A percentile compares a stretch with the other conserved stretches of the same genome.
Evolutionary conservation across 805 yeast species (phyloP).

Genomic region (Candida silvicultrix): DNA sequence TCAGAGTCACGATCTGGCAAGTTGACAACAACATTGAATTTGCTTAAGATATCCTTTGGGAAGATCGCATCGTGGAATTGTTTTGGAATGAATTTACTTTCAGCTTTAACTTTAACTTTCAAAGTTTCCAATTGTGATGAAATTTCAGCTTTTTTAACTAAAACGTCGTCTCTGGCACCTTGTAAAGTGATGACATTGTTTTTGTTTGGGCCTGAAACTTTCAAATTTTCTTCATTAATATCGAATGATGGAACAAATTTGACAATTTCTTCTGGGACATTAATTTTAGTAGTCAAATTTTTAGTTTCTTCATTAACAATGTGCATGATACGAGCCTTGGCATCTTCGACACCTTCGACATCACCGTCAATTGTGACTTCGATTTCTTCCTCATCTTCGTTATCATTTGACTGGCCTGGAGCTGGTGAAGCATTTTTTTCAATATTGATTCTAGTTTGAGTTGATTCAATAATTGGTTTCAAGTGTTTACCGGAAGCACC

Average conservation of each 20-base stretch:
- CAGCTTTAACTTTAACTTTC: slow-evolving; percentile 39
- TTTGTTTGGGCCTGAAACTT: slow-evolving; percentile 27
- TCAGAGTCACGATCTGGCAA: slow-evolving; percentile 42
- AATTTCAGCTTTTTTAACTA: slow-evolving; percentile 47
- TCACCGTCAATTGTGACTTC: slow-evolving; percentile 75
- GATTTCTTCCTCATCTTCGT: slow-evolving; percentile 52
- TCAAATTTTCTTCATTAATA: slow-evolving; percentile 22
- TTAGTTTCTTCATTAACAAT: slow-evolving; percentile 76
- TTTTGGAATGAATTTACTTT: slow-evolving; percentile 59
- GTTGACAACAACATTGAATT: slow-evolving; percentile 50
- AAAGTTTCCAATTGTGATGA: slow-evolving; percentile 38
- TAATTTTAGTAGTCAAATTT: slow-evolving; percentile 41
- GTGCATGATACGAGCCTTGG: slow-evolving; percentile 60
- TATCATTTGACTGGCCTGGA: slow-evolving; percentile 37
- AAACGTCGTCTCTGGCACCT: slow-evolving; percentile 68
- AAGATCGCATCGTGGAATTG: slow-evolving; percentile 66
- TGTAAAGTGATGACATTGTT: slow-evolving; percentile 43
- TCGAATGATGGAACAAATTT: slow-evolving; percentile 26
- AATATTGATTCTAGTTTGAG: slow-evolving; percentile 68
- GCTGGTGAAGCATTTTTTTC: slow-evolving; percentile 34
- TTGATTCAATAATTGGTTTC: slow-evolving; percentile 67
- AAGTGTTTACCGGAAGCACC: slow-evolving; percentile 83
- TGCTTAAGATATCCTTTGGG: slow-evolving; percentile 41
- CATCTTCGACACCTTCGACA: slow-evolving; percentile 70
- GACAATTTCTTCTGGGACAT: slow-evolving; percentile 31